These are phyloP conservation scores for Chlamydomonas schloesseri DNA, from an alignment of 139 green algal species.

Conservation along the genomic window DNA sequence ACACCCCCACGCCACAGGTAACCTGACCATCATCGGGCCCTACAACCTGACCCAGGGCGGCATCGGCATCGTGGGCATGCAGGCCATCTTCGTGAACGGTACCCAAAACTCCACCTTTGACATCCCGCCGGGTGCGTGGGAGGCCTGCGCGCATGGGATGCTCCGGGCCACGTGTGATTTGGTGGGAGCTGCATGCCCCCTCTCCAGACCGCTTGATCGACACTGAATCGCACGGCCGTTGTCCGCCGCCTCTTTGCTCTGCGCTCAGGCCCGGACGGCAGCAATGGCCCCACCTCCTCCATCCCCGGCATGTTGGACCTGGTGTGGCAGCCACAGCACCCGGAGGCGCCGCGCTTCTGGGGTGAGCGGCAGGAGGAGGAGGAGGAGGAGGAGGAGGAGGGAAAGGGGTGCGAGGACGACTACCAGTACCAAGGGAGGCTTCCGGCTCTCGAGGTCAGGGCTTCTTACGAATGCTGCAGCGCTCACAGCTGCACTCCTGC, in stretches of 20 bases:
- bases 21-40: constrained; percentile 44
- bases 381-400: too few relatives aligned
- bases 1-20: not conserved
- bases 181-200: too few relatives aligned
- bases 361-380: not conserved
- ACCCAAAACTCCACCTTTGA: not conserved
- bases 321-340: not conserved
- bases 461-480: too few relatives aligned
- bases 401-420: too few relatives aligned
- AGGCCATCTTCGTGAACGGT: constrained; percentile 27
- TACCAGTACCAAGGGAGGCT: too few relatives aligned
- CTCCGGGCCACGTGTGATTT: too few relatives aligned
- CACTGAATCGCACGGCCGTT: too few relatives aligned
- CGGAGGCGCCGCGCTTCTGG: not conserved
- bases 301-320: constrained; percentile 40
- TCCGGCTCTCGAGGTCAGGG: too few relatives aligned
- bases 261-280: not conserved
- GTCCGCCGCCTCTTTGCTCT: too few relatives aligned
- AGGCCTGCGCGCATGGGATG: too few relatives aligned
- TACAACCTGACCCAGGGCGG: constrained; percentile 40
- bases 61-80: constrained; percentile 40
- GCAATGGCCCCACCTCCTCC: not conserved
- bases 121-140: constrained; percentile 30
- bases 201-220: too few relatives aligned
- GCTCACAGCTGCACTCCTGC: too few relatives aligned